These are phyloP conservation scores for Chalciporus sp. DNA, from an alignment of 1,284 basidiomycete genomes.

Conservation along the genomic window DNA sequence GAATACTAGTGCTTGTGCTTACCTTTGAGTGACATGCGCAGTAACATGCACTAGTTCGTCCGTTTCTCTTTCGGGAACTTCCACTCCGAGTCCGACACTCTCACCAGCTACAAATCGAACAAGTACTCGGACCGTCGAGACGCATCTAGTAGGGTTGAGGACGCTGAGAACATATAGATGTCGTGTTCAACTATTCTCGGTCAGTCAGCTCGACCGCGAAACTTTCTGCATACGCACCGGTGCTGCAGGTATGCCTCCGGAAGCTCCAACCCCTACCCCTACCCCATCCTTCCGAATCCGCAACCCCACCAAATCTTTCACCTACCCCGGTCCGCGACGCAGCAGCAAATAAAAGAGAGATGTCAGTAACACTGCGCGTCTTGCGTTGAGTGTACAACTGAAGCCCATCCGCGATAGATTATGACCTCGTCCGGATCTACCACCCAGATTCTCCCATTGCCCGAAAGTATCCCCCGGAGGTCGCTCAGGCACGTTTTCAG, in stretches of 20 bases:
- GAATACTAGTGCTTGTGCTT: too few relatives aligned
- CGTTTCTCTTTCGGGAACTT: too few relatives aligned
- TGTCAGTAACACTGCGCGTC: conserved; percentile 46
- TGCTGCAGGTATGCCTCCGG: conserved; percentile 23
- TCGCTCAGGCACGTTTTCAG: conserved; percentile 61
- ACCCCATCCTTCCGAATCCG: conserved; percentile 53
- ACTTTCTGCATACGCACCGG: conserved; percentile 7
- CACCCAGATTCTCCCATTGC: conserved; percentile 67
- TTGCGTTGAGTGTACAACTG: neutral
- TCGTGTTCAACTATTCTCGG: conserved; percentile 6
- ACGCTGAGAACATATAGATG: conserved; percentile 11
- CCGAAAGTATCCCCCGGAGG: conserved; percentile 45
- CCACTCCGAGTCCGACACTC: too few relatives aligned
- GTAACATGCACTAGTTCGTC: too few relatives aligned
- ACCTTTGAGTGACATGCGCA: too few relatives aligned
- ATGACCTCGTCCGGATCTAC: conserved; percentile 69
- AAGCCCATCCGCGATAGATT: conserved; percentile 46
- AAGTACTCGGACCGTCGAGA: too few relatives aligned
- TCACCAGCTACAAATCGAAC: too few relatives aligned
- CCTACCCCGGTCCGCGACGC: conserved; percentile 54
- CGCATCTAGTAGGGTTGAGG: neutral
- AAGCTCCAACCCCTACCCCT: conserved; percentile 51
- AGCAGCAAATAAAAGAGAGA: conserved; percentile 61
- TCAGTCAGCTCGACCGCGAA: conserved; percentile 9
- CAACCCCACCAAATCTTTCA: conserved; percentile 75